A percentile compares a stretch with the other conserved stretches of the same genome.
Conservation (phyloP, 441 rosid genomes). For the Sinapis alba region DNA sequence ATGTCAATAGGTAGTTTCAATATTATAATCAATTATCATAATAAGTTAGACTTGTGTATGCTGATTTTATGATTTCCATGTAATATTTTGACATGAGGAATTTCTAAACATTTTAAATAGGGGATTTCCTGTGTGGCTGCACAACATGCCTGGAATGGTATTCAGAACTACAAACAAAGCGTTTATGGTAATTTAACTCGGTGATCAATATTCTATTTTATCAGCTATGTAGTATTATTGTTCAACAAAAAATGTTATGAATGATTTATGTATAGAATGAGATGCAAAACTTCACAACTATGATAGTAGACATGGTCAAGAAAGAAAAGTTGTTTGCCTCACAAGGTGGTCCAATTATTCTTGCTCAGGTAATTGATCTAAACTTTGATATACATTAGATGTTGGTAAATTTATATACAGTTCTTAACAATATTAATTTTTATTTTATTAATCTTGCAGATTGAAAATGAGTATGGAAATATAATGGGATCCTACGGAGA, state of each 20-base stretch:
- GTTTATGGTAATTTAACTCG: constrained; percentile 43
- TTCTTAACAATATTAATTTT: not conserved
- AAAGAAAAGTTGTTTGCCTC: constrained; percentile 48
- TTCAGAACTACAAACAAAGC: constrained; percentile 47
- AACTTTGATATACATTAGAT: not conserved
- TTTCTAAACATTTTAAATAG: not conserved
- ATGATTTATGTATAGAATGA: constrained; percentile 39
- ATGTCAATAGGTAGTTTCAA: not conserved
- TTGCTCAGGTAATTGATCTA: constrained; percentile 58
- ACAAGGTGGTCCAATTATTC: constrained; percentile 55
- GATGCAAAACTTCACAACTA: too few relatives aligned
- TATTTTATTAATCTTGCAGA: constrained; percentile 36
- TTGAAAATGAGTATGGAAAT: constrained; percentile 81
- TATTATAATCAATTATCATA: too few relatives aligned
- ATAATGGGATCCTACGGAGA: too few relatives aligned
- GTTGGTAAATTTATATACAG: not conserved
- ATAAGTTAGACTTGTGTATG: not conserved
- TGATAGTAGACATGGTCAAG: too few relatives aligned
- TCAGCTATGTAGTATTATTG: not conserved
- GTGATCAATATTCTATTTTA: not conserved
- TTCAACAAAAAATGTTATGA: too few relatives aligned
- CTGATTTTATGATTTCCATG: not conserved
- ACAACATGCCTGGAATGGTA: too few relatives aligned
- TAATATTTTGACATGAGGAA: not conserved
- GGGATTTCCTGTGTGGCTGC: constrained; percentile 57